A percentile compares a stretch with the other conserved stretches of the same genome.
Evolutionary conservation across 495 filamentous ascomycete genomes (phyloP).

Genomic region (Penicillium antarcticum): DNA sequence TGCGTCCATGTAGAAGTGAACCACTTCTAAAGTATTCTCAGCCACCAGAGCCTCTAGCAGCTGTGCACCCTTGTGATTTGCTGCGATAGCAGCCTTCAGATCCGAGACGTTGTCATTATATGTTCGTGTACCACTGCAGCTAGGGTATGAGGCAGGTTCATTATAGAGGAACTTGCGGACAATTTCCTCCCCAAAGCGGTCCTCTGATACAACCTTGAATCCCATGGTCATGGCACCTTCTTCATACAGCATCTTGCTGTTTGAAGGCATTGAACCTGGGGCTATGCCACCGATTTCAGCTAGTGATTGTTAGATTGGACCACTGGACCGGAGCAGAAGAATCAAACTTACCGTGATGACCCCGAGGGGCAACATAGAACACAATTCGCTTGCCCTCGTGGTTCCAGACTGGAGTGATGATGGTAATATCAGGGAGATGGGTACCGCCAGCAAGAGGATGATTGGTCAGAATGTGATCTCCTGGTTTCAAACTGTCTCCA

Average conservation of each 20-base stretch:
- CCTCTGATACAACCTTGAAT: constrained; percentile 85
- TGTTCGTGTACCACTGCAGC: constrained; percentile 81
- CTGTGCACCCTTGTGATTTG: constrained; percentile 89
- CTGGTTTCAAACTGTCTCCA: constrained; percentile 76
- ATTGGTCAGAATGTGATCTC: constrained; percentile 90
- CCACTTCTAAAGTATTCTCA: constrained; percentile 82
- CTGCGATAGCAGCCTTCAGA: constrained; percentile 86
- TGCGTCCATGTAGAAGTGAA: constrained; percentile 86
- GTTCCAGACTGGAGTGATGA: constrained; percentile 79
- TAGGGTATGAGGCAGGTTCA: constrained; percentile 76
- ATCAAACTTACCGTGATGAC: constrained; percentile 58
- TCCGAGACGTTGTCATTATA: constrained; percentile 90
- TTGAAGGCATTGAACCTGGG: constrained; percentile 89
- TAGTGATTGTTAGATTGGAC: constrained; percentile 66
- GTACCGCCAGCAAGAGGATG: constrained; percentile 88
- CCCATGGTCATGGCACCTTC: constrained; percentile 90
- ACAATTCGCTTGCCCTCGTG: constrained; percentile 53
- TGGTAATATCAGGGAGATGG: constrained; percentile 84
- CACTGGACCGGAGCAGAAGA: no score
- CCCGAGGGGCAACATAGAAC: constrained; percentile 86
- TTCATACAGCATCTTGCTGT: constrained; percentile 84
- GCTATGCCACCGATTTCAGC: constrained; percentile 93
- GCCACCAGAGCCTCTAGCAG: constrained; percentile 75
- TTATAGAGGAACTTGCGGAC: constrained; percentile 74
- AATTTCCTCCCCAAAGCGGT: constrained; percentile 77